Conservation (phyloP, 805 yeast species). For the Saturnispora serradocipensis region DNA sequence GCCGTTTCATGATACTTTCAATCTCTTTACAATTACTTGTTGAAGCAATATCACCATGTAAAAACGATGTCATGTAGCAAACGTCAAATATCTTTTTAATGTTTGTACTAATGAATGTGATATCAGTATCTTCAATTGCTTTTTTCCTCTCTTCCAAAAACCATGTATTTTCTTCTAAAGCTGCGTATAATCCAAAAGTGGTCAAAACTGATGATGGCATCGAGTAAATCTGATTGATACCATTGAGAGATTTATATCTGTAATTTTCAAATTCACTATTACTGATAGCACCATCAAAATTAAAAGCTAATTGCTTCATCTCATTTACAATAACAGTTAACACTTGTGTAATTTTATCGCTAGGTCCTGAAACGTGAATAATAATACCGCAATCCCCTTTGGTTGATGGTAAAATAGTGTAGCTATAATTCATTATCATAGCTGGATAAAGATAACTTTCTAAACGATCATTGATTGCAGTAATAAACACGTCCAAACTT, state of each 20-base stretch:
- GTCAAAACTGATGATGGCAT: slow-evolving; percentile 41
- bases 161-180: slow-evolving; percentile 51
- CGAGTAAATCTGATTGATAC: slow-evolving; percentile 35
- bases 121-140: slow-evolving; percentile 42
- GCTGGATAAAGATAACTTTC: slow-evolving; percentile 41
- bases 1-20: slow-evolving; percentile 9
- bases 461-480: slow-evolving; percentile 35
- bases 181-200: slow-evolving; percentile 39
- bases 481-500: slow-evolving; percentile 45
- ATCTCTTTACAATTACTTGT: slow-evolving; percentile 4
- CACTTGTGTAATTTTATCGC: slow-evolving; percentile 30
- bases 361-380: slow-evolving; percentile 47
- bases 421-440: slow-evolving; percentile 45
- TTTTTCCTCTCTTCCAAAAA: slow-evolving; percentile 44
- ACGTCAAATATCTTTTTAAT: slow-evolving; percentile 22
- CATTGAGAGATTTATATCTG: slow-evolving; percentile 37
- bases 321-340: slow-evolving; percentile 28
- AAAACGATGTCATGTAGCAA: slow-evolving; percentile 32
- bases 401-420: slow-evolving; percentile 46
- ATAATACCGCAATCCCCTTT: slow-evolving; percentile 47
- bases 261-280: slow-evolving; percentile 37
- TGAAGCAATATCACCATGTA: slow-evolving; percentile 41
- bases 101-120: slow-evolving; percentile 27
- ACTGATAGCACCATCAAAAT: slow-evolving; percentile 10
- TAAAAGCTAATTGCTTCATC: slow-evolving; percentile 19